Evolutionary conservation across 1,284 basidiomycete genomes (phyloP).

Genomic region (Microstroma glucosiphilum): DNA sequence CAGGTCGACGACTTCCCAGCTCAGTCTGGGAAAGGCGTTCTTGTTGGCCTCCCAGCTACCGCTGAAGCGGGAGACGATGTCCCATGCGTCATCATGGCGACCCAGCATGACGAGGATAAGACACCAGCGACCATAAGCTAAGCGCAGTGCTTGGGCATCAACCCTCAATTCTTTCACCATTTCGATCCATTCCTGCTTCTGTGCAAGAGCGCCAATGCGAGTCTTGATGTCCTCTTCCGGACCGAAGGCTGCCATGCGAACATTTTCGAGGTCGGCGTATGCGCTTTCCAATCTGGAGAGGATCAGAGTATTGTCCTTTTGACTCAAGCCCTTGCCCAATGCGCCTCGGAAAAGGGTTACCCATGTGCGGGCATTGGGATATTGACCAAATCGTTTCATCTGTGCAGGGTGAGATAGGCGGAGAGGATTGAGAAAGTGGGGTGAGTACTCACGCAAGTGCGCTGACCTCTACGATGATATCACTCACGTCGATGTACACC

Average conservation of each 20-base stretch:
- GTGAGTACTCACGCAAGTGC: neutral
- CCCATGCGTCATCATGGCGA: neutral
- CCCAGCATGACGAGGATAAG: too few relatives aligned
- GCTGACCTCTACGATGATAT: neutral
- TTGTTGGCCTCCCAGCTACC: neutral
- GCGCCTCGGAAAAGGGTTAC: neutral
- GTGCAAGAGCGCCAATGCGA: too few relatives aligned
- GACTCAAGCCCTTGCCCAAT: neutral
- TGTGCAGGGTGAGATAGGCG: neutral
- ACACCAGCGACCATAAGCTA: too few relatives aligned
- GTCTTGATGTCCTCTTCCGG: too few relatives aligned
- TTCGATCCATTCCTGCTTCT: too few relatives aligned
- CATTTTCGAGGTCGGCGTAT: neutral
- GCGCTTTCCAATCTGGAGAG: neutral
- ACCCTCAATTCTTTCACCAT: too few relatives aligned
- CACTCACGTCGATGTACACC: neutral
- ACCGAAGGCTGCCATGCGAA: too few relatives aligned
- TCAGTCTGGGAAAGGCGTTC: neutral
- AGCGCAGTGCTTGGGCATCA: too few relatives aligned
- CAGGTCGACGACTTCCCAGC: neutral
- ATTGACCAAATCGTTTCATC: neutral
- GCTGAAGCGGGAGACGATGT: neutral
- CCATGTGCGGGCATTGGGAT: neutral
- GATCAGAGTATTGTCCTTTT: neutral
- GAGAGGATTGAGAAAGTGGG: neutral